Conservation (phyloP, 1,284 basidiomycete species). For the Leccinum griseonigrum region DNA sequence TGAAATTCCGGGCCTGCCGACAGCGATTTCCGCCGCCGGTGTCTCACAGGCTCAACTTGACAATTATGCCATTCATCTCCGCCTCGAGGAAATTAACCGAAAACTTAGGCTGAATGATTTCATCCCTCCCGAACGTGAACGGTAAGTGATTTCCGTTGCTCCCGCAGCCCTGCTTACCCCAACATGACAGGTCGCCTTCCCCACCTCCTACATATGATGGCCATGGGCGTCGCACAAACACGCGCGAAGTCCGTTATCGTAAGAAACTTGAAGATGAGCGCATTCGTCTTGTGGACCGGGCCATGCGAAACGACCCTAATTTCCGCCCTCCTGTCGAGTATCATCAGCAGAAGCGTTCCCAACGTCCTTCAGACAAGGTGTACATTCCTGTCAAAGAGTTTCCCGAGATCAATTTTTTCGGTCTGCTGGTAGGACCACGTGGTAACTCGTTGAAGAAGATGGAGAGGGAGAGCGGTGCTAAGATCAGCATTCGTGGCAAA, state of each 20-base stretch:
- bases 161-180: conserved; percentile 18
- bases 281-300: conserved; percentile 88
- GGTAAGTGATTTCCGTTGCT: conserved; percentile 42
- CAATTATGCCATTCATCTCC: conserved; percentile 91
- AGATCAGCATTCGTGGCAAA: conserved; percentile 98
- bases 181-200: conserved; percentile 76
- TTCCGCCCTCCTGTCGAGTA: conserved; percentile 97
- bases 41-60: conserved; percentile 92
- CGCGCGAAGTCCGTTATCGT: conserved; percentile 95
- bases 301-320: conserved; percentile 96
- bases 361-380: conserved; percentile 94
- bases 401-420: conserved; percentile 99
- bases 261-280: conserved; percentile 99
- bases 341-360: conserved; percentile 89
- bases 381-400: conserved; percentile 99
- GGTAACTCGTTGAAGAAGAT: conserved; percentile 99
- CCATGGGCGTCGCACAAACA: conserved; percentile 97
- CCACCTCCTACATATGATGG: conserved; percentile 97
- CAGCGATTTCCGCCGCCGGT: conserved; percentile 87
- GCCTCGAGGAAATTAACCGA: conserved; percentile 96
- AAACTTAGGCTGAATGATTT: conserved; percentile 94
- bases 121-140: conserved; percentile 92
- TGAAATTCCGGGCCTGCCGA: conserved; percentile 87
- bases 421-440: conserved; percentile 95
- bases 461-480: conserved; percentile 97